phyloP scores from a whole-genome alignment of 148 eudicot species.

The Dianthus caryophyllus region DNA sequence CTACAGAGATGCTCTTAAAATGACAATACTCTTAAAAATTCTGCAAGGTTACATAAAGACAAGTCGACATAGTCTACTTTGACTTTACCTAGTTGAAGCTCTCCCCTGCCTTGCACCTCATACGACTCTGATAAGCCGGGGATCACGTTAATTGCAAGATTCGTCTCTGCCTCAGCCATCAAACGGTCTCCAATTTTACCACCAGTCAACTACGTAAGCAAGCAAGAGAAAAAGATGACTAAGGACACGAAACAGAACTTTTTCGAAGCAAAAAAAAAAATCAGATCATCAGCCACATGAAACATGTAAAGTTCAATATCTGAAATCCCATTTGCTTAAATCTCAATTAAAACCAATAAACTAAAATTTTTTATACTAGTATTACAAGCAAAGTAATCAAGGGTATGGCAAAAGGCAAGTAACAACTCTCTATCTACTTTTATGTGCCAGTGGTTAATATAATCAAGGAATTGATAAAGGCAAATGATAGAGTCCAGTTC shows the following conservation, averaged over 20 bases:
- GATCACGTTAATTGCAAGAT: slow-evolving; percentile 93
- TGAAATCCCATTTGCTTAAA: not conserved
- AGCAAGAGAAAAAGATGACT: slow-evolving; percentile 2
- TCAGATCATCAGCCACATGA: not conserved
- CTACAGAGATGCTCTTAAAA: not conserved
- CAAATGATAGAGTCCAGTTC: not conserved
- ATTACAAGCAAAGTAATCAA: slow-evolving; percentile 7
- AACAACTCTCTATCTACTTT: not conserved
- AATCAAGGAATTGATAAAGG: not conserved
- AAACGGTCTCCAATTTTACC: slow-evolving; percentile 96
- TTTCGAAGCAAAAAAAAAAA: not conserved
- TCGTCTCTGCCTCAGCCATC: slow-evolving; percentile 95
- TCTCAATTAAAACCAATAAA: slow-evolving; percentile 1
- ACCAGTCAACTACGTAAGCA: slow-evolving; percentile 75
- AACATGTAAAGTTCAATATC: not conserved
- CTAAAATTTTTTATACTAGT: not conserved
- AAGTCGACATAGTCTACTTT: slow-evolving; percentile 13
- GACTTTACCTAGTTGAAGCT: slow-evolving; percentile 83
- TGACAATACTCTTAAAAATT: not conserved
- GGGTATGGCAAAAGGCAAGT: not conserved
- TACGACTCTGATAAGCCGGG: slow-evolving; percentile 83
- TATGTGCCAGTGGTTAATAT: not conserved
- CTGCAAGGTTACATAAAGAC: not conserved
- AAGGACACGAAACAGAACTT: not conserved
- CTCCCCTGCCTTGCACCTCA: slow-evolving; percentile 99